Conservation (phyloP, 805 yeast species). For the Yarrowia porcina region DNA sequence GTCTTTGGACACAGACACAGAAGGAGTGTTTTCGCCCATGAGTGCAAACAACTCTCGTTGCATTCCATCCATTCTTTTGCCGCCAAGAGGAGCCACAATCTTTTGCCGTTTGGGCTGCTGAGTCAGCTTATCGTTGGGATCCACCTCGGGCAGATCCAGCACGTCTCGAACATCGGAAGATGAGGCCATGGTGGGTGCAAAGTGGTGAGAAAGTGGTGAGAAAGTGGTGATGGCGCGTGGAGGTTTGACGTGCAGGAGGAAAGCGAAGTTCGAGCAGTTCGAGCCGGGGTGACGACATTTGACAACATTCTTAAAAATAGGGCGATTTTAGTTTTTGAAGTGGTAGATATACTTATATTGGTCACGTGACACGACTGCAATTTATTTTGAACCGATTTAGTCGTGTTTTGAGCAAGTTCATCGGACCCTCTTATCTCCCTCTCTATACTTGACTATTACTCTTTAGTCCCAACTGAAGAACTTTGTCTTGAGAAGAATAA, state of each 20-base stretch:
- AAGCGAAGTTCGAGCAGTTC: no score
- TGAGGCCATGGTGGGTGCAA: slow-evolving; percentile 27
- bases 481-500: no score
- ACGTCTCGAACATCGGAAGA: slow-evolving; percentile 39
- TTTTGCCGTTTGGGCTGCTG: slow-evolving; percentile 26
- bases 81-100: background rate
- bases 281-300: background rate
- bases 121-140: slow-evolving; percentile 24
- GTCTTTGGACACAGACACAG: slow-evolving; percentile 54
- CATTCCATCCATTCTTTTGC: slow-evolving; percentile 54
- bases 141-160: slow-evolving; percentile 34
- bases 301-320: no score
- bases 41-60: slow-evolving; percentile 85
- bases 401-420: no score
- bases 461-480: no score
- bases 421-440: no score
- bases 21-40: slow-evolving; percentile 89
- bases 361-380: no score
- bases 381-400: no score
- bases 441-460: no score
- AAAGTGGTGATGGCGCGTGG: background rate
- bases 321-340: no score
- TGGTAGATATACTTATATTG: no score
- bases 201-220: background rate
- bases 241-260: background rate